Conservation (phyloP, 2,329 filamentous ascomycete species). For the Cadophora sp. region DNA sequence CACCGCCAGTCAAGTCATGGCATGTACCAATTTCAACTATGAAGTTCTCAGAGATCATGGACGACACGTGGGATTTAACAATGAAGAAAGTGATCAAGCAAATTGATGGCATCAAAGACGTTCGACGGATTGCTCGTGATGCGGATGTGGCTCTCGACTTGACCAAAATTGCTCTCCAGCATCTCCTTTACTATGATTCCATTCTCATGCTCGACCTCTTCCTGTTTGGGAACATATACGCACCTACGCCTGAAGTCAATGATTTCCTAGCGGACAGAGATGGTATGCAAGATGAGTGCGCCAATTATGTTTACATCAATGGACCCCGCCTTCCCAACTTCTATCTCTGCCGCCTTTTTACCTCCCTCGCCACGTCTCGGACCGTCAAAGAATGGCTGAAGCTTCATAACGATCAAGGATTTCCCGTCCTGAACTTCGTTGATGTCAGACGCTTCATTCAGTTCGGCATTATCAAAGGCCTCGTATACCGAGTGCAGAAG, state of each 20-base stretch:
- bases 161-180: conserved; percentile 83
- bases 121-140: conserved; percentile 83
- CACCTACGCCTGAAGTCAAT: conserved; percentile 77
- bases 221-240: conserved; percentile 92
- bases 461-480: conserved; percentile 94
- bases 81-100: conserved; percentile 80
- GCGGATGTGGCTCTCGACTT: conserved; percentile 88
- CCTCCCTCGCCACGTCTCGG: conserved; percentile 80
- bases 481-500: conserved; percentile 91
- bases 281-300: conserved; percentile 84
- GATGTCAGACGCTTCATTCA: conserved; percentile 93
- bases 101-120: conserved; percentile 90
- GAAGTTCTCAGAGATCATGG: conserved; percentile 67
- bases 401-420: conserved; percentile 69
- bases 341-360: conserved; percentile 82
- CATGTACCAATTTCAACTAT: conserved; percentile 85
- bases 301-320: conserved; percentile 69
- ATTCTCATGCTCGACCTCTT: conserved; percentile 92
- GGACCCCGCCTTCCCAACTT: conserved; percentile 57
- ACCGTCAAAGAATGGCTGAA: conserved; percentile 89
- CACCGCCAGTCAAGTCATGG: conserved; percentile 81
- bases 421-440: conserved; percentile 74
- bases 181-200: conserved; percentile 92
- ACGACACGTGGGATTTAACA: conserved; percentile 77
- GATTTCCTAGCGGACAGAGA: conserved; percentile 79